phyloP scores from a whole-genome alignment of 371 early-diverging fungal species.

The Chytridium lagenaria region DNA sequence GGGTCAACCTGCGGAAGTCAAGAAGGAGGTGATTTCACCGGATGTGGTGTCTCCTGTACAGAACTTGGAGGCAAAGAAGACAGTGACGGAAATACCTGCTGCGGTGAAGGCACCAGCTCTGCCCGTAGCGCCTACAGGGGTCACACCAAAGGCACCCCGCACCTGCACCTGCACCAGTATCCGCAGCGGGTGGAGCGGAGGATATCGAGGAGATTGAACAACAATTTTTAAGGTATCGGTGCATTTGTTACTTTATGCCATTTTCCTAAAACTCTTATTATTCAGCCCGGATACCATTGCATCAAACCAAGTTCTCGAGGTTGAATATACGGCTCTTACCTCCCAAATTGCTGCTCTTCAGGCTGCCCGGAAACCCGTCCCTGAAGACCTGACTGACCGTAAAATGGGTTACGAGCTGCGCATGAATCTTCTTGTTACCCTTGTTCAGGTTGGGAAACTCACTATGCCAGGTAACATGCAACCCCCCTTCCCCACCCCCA shows the following conservation, averaged over 20 bases:
- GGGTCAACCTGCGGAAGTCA: no score
- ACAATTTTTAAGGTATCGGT: slow-evolving; percentile 45
- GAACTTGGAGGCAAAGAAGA: no score
- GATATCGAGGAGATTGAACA: slow-evolving; percentile 46
- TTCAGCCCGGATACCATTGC: slow-evolving; percentile 72
- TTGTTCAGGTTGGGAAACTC: slow-evolving; percentile 76
- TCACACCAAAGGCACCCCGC: not conserved
- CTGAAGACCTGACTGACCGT: slow-evolving; percentile 71
- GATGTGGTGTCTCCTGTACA: no score
- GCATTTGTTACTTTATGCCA: not conserved
- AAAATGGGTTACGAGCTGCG: slow-evolving; percentile 75
- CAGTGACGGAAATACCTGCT: not conserved
- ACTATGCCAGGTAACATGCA: slow-evolving; percentile 67
- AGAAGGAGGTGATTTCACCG: no score
- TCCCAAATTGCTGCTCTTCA: slow-evolving; percentile 57
- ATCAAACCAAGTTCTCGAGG: slow-evolving; percentile 79
- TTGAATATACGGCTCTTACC: slow-evolving; percentile 65
- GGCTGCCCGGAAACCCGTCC: slow-evolving; percentile 48
- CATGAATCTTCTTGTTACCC: slow-evolving; percentile 79
- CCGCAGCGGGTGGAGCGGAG: slow-evolving; percentile 22
- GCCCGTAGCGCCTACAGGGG: not conserved
- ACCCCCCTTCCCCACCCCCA: not conserved
- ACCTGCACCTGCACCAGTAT: not conserved
- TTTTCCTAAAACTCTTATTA: not conserved
- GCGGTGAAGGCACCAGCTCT: not conserved